phyloP scores from a whole-genome alignment of 805 yeast genomes.

The Isabelozyma rhagii region DNA sequence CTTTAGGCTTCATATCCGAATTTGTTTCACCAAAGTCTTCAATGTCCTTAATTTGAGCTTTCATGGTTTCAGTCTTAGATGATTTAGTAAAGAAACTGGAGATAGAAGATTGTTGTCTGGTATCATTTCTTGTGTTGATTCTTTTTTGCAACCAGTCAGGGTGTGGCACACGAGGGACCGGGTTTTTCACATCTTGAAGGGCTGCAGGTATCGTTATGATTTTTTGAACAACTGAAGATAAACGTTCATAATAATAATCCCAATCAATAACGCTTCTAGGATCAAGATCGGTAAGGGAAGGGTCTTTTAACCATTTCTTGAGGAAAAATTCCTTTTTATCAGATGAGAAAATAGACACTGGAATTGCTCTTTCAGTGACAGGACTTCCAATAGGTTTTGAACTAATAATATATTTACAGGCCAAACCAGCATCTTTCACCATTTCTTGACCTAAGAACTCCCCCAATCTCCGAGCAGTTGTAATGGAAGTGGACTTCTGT shows the following conservation, averaged over 20 bases:
- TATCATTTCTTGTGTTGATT: slow-evolving; percentile 59
- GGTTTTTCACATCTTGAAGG: slow-evolving; percentile 78
- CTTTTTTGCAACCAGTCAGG: slow-evolving; percentile 87
- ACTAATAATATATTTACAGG: slow-evolving; percentile 90
- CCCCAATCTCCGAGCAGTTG: slow-evolving; percentile 90
- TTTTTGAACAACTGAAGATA: slow-evolving; percentile 90
- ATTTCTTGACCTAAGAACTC: slow-evolving; percentile 94
- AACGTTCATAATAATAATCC: slow-evolving; percentile 86
- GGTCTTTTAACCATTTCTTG: slow-evolving; percentile 84
- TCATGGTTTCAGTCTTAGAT: slow-evolving; percentile 36
- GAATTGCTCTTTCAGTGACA: slow-evolving; percentile 93
- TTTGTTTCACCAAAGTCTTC: slow-evolving; percentile 62
- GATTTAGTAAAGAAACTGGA: slow-evolving; percentile 52
- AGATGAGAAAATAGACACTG: slow-evolving; percentile 92
- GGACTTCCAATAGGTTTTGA: slow-evolving; percentile 81
- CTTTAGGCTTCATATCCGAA: slow-evolving; percentile 25
- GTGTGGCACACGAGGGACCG: slow-evolving; percentile 90
- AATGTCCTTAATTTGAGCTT: slow-evolving; percentile 53
- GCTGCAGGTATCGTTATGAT: slow-evolving; percentile 98
- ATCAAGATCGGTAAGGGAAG: slow-evolving; percentile 73
- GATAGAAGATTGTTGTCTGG: slow-evolving; percentile 67
- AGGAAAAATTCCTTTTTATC: slow-evolving; percentile 76
- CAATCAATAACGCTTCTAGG: slow-evolving; percentile 90
- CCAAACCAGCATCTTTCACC: slow-evolving; percentile 95
- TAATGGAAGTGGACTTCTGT: slow-evolving; percentile 92